Percentiles rank a stretch among this genome's conserved stretches.
Conservation (phyloP, 1,139 yeast species). For the Lodderomyces metapsilosis region DNA sequence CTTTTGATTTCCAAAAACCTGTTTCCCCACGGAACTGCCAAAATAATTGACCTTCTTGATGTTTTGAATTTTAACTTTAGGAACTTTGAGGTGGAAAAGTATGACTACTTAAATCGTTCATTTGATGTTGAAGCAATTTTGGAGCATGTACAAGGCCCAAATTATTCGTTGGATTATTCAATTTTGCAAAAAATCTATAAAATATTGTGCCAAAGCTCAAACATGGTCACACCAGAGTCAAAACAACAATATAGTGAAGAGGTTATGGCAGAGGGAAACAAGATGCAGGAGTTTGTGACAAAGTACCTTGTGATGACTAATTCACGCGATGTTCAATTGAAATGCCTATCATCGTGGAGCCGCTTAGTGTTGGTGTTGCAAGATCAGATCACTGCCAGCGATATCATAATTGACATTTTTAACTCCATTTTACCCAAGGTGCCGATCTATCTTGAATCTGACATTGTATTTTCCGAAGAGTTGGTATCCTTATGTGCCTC, state of each 20-base stretch:
- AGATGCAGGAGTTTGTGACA: slow-evolving; percentile 35
- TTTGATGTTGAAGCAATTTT: slow-evolving; percentile 30
- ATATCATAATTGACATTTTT: slow-evolving; percentile 72
- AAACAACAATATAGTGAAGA: slow-evolving; percentile 25
- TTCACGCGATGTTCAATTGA: slow-evolving; percentile 53
- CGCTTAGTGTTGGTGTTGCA: slow-evolving; percentile 70
- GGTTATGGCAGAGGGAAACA: slow-evolving; percentile 27
- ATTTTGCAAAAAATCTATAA: slow-evolving; percentile 25
- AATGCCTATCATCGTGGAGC: slow-evolving; percentile 78
- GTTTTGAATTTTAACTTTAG: slow-evolving; percentile 56
- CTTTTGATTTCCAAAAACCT: slow-evolving; percentile 46
- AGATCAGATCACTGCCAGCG: slow-evolving; percentile 30
- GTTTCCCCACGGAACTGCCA: slow-evolving; percentile 54
- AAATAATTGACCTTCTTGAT: slow-evolving; percentile 67
- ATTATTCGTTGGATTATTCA: slow-evolving; percentile 18
- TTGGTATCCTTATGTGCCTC: slow-evolving; percentile 73
- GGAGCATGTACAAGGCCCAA: slow-evolving; percentile 21
- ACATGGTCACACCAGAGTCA: slow-evolving; percentile 20
- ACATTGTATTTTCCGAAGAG: slow-evolving; percentile 70
- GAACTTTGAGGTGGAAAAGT: slow-evolving; percentile 36
- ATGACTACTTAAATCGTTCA: slow-evolving; percentile 39
- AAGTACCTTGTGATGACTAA: slow-evolving; percentile 45
- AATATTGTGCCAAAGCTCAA: slow-evolving; percentile 22
- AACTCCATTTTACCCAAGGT: slow-evolving; percentile 76
- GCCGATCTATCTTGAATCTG: slow-evolving; percentile 67